A percentile compares a stretch with the other conserved stretches of the same genome.
phyloP scores from a whole-genome alignment of 176 grass and related monocot species.

The Cenchrus purpureus region DNA sequence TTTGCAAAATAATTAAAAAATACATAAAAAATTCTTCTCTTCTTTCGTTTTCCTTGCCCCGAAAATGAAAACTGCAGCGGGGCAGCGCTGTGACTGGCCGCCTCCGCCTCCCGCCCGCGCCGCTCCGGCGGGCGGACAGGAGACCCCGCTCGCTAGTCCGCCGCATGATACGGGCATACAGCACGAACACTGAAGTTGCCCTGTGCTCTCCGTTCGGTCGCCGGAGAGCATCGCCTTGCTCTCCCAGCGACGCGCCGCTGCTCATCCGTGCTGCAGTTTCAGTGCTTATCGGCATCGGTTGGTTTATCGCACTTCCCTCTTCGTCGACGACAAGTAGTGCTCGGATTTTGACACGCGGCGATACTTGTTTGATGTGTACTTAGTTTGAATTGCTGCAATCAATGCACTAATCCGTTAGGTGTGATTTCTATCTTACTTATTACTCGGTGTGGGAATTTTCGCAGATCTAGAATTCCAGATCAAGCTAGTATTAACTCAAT shows the following conservation, averaged over 20 bases:
- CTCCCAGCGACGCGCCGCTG: neutral
- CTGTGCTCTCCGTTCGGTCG: neutral
- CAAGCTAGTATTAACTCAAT: neutral
- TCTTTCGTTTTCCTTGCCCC: too few relatives aligned
- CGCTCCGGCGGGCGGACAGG: neutral
- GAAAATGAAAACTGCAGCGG: neutral
- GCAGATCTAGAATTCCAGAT: neutral
- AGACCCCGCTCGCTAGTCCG: neutral
- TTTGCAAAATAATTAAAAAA: too few relatives aligned
- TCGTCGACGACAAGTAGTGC: neutral
- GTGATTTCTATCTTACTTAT: neutral
- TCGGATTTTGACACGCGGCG: neutral
- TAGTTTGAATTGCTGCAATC: neutral
- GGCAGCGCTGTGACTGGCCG: neutral
- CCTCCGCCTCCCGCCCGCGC: neutral
- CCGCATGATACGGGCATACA: neutral
- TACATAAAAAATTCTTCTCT: too few relatives aligned
- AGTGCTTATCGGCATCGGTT: neutral
- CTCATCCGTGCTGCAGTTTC: neutral
- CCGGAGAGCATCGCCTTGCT: neutral
- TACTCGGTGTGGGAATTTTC: neutral
- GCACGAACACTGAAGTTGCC: slow-evolving; percentile 9
- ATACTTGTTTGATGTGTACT: neutral
- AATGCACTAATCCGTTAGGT: neutral
- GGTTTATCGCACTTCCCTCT: neutral